phyloP scores from a whole-genome alignment of 2,329 filamentous ascomycete species.

The Penicillium sp. region DNA sequence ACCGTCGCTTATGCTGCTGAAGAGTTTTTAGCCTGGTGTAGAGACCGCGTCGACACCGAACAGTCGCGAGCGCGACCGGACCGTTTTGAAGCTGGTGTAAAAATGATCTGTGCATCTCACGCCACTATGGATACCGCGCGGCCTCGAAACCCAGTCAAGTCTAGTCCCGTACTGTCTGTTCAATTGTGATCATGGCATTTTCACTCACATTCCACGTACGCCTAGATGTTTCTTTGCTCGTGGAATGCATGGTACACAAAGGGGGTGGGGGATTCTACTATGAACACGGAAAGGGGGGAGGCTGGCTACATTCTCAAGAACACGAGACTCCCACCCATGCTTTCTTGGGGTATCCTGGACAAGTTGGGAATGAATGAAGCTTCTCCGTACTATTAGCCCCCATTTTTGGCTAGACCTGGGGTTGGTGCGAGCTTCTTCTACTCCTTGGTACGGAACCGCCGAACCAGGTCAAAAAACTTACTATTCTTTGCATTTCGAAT shows the following conservation, averaged over 20 bases:
- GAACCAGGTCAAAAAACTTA: no score
- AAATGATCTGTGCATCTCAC: conserved; percentile 4
- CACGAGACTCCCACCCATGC: background rate
- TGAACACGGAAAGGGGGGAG: background rate
- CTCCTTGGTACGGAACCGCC: no score
- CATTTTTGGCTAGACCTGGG: background rate
- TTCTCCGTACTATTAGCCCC: background rate
- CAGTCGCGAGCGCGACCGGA: background rate
- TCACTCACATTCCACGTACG: background rate
- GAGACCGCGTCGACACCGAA: background rate
- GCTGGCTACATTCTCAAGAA: background rate
- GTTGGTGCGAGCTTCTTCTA: background rate
- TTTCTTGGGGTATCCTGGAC: background rate
- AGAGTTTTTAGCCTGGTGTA: background rate
- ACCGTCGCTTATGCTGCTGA: background rate
- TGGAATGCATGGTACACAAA: background rate
- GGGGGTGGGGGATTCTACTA: background rate
- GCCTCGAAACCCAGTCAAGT: background rate
- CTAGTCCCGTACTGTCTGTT: background rate
- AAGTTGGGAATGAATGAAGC: background rate
- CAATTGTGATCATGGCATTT: background rate
- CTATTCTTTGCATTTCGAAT: background rate
- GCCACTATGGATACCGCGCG: conserved; percentile 17
- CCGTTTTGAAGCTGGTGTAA: background rate
- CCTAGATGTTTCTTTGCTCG: background rate